A percentile compares a stretch with the other conserved stretches of the same genome.
Evolutionary conservation across 805 yeast genomes (phyloP).

Genomic region (Candida ficus): DNA sequence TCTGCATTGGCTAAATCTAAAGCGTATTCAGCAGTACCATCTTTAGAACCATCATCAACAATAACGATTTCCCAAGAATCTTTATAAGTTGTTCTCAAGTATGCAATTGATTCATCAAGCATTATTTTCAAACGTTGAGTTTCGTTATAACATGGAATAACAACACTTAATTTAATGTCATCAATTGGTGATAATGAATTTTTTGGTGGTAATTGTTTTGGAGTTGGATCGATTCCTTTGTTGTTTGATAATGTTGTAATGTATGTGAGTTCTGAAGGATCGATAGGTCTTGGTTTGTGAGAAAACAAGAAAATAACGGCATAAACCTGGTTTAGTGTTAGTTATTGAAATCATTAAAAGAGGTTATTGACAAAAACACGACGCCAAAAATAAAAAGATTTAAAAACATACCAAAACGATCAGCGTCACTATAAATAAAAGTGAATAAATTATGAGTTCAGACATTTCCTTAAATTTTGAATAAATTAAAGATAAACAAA

Average conservation of each 20-base stretch:
- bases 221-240: constrained; percentile 26
- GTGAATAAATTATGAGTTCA: too few species aligned
- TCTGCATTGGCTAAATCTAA: constrained; percentile 46
- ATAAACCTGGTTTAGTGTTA: constrained; percentile 10
- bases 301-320: constrained; percentile 35
- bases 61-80: constrained; percentile 68
- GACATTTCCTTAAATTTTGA: too few species aligned
- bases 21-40: constrained; percentile 72
- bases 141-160: constrained; percentile 94
- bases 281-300: constrained; percentile 57
- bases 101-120: constrained; percentile 64
- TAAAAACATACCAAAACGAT: too few species aligned
- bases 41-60: constrained; percentile 90
- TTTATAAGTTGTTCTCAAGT: constrained; percentile 36
- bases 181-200: constrained; percentile 18
- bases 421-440: too few species aligned
- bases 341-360: too few species aligned
- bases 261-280: constrained; percentile 48
- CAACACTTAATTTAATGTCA: constrained; percentile 60
- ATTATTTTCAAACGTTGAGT: constrained; percentile 61
- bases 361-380: too few species aligned
- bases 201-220: constrained; percentile 28
- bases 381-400: too few species aligned
- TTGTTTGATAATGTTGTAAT: constrained; percentile 39
- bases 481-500: too few species aligned